Base-by-base conservation (phyloP, 768 basidiomycete genomes). In the Termitomyces bulborhizus region DNA sequence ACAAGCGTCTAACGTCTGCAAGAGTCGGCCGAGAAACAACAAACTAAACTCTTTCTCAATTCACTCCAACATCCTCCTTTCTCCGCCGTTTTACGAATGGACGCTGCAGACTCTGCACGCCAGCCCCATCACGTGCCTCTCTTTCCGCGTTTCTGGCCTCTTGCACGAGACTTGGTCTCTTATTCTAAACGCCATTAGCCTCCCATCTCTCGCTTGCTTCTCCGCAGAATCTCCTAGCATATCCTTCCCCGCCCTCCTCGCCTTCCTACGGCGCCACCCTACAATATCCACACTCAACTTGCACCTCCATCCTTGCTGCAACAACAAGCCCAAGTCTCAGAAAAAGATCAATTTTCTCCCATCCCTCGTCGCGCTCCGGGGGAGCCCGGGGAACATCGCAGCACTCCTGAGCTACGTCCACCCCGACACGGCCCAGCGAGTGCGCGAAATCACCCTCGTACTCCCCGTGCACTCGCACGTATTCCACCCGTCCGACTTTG, bases 221-320 rank as follows among this genome's bases (percentile, higher is more conserved):
- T 53, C 63, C 8, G 49, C 61, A 41, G 54, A 59, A 29, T 59
- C 61, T 0, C 31, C 48, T 7, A 52, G 57, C 50, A 62, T 64
- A 46, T 21, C 57, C 26, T 66, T 68, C 26, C 44, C 53, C 1
- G 59, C 58, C 46, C 53, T 69, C 34, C 24, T 64, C 40, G 12
- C 34, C 44, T 69, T 69, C 46, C 55, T 68, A n/a, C 55, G 36
- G 2, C 65, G 68, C 43, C 68, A 69, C 55, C 60, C 61, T 4
- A 57, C 51, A 3, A 62, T 69, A 21, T 50, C 50, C 37, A 57
- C 42, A 6, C 54, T 69, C 41, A 49, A 58, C 29, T 43, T 68
- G 2, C 62, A 63, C 48, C 48, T 18, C 21, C 53, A 55, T 32
- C 46, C 54, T 8, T 24, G 29, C 50, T 12, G 42, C 34, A 29